These are phyloP conservation scores for Trichoderma brevicompactum DNA, from an alignment of 2,329 filamentous ascomycete species.

Conservation along the genomic window DNA sequence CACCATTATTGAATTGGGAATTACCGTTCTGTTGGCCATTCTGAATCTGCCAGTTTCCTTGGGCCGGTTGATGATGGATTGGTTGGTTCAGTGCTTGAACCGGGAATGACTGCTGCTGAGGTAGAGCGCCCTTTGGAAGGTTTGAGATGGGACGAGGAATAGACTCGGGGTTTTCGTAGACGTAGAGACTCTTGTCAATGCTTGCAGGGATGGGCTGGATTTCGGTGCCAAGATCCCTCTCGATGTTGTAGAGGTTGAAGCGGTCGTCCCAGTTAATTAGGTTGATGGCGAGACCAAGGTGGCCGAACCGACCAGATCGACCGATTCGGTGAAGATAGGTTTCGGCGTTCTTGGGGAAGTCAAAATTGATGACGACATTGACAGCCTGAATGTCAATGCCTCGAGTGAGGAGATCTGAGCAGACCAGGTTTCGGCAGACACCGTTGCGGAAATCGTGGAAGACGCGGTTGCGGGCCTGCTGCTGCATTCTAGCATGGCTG, in stretches of 20 bases:
- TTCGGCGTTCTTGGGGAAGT: constrained; percentile 99
- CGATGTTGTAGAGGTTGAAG: constrained; percentile 98
- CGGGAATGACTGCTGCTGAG: constrained; percentile 33
- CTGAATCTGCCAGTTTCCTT: constrained; percentile 51
- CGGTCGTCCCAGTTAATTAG: constrained; percentile 99
- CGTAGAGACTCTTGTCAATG: constrained; percentile 98
- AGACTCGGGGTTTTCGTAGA: constrained; percentile 94
- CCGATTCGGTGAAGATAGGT: constrained; percentile 98
- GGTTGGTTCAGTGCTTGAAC: constrained; percentile 30
- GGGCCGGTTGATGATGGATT: constrained; percentile 35
- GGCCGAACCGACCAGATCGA: constrained; percentile 94
- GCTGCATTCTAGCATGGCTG: constrained; percentile 97
- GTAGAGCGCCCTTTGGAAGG: constrained; percentile 43
- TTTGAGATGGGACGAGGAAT: constrained; percentile 80
- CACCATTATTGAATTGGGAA: constrained; percentile 39
- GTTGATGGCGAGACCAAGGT: constrained; percentile 97
- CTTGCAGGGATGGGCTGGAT: constrained; percentile 93
- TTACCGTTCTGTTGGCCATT: constrained; percentile 45
- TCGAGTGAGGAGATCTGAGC: constrained; percentile 94
- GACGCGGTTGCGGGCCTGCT: constrained; percentile 94
- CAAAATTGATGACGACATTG: constrained; percentile 99
- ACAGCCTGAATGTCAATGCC: constrained; percentile 99
- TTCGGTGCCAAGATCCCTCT: constrained; percentile 94
- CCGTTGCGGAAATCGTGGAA: constrained; percentile 99
- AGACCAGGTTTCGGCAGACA: constrained; percentile 96